These are phyloP conservation scores for Balamuthia mandrillaris DNA, from an alignment of 208 protist species.

Conservation along the genomic window DNA sequence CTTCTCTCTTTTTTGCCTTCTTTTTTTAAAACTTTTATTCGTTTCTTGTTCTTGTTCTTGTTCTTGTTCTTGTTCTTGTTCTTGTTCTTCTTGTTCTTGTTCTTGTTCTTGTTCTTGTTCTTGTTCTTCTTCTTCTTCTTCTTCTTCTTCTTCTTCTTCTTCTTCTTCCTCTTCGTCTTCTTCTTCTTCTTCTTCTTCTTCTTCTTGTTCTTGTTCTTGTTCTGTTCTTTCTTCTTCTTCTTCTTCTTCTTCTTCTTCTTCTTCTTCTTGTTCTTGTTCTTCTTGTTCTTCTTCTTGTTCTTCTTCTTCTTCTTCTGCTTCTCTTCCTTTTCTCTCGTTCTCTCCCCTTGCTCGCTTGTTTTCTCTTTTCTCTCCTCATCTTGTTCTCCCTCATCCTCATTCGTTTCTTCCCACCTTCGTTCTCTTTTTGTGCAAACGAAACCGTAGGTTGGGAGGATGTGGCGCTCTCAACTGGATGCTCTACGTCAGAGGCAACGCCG, in stretches of 20 bases:
- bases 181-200: too few species aligned
- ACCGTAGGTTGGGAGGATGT: slow-evolving; percentile 25
- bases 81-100: background rate
- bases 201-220: background rate
- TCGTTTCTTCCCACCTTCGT: background rate
- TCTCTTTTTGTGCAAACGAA: background rate
- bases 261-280: too few species aligned
- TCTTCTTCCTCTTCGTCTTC: background rate
- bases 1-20: background rate
- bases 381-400: background rate
- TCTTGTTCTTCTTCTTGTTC: too few species aligned
- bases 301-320: background rate
- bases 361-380: background rate
- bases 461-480: slow-evolving; percentile 43
- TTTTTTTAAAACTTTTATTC: too few species aligned
- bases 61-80: background rate
- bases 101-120: background rate
- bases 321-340: background rate
- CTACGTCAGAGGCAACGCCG: slow-evolving; percentile 19
- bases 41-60: background rate
- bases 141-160: background rate
- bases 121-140: background rate
- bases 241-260: too few species aligned
- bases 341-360: background rate
- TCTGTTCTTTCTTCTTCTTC: background rate